phyloP scores from a whole-genome alignment of 257 asterid genomes.

The Nicotiana paniculata region DNA sequence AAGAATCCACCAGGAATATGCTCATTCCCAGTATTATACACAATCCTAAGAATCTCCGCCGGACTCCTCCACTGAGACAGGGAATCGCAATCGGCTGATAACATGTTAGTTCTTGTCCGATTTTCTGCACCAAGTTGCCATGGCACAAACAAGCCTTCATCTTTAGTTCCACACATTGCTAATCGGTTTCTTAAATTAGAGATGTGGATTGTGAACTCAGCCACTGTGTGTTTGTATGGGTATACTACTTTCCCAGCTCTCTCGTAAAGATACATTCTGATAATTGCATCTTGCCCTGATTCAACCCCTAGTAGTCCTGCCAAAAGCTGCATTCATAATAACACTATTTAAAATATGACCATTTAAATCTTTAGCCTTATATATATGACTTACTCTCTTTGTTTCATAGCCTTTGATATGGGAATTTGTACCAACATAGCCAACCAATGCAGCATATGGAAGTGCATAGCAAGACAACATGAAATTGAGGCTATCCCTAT shows the following conservation, averaged over 20 bases:
- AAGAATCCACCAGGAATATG: conserved; percentile 34
- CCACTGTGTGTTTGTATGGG: conserved; percentile 40
- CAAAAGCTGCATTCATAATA: conserved; percentile 21
- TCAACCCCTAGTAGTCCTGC: conserved; percentile 49
- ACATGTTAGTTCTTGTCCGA: conserved; percentile 29
- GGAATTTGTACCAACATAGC: conserved; percentile 50
- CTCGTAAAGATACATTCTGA: conserved; percentile 36
- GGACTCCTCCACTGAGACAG: conserved; percentile 36
- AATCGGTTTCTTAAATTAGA: conserved; percentile 36
- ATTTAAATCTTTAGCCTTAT: too few species aligned
- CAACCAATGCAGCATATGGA: conserved; percentile 39
- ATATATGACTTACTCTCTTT: conserved; percentile 18
- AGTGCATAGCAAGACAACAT: conserved; percentile 36
- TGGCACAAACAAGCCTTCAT: conserved; percentile 45
- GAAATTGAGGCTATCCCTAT: conserved; percentile 33
- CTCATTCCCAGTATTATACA: conserved; percentile 34
- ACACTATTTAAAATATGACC: not conserved
- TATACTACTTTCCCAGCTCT: conserved; percentile 20
- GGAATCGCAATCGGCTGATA: conserved; percentile 38
- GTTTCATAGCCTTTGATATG: conserved; percentile 20
- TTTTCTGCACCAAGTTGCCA: conserved; percentile 35
- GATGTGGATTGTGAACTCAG: conserved; percentile 34
- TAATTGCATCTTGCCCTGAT: conserved; percentile 53
- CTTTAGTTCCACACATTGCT: conserved; percentile 39
- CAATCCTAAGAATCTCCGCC: conserved; percentile 28